Evolutionary conservation across 2,329 filamentous ascomycete genomes (phyloP).

Genomic region (Claviceps arundinis): DNA sequence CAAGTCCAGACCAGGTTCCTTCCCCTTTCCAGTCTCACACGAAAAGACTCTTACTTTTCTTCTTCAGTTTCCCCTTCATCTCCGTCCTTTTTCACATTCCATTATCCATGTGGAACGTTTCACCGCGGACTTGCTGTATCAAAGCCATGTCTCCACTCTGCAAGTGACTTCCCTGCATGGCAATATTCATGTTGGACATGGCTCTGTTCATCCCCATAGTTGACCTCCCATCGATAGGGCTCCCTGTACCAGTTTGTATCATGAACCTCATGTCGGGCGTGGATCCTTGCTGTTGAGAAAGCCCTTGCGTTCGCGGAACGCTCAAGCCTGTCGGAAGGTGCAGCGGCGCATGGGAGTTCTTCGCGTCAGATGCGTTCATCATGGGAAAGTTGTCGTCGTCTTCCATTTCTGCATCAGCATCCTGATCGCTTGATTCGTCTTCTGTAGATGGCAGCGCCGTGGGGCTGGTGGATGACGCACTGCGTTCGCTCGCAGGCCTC

Average conservation of each 20-base stretch:
- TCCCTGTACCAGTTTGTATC: constrained; percentile 27
- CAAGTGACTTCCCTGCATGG: constrained; percentile 25
- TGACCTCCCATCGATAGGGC: constrained; percentile 19
- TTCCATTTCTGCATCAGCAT: constrained; percentile 40
- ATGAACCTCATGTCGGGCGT: constrained; percentile 26
- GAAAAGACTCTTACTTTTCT: not conserved
- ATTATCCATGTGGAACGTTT: constrained; percentile 39
- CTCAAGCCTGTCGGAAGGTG: constrained; percentile 30
- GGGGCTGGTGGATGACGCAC: constrained; percentile 18
- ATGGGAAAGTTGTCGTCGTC: constrained; percentile 43
- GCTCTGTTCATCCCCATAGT: constrained; percentile 29
- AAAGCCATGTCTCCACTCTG: constrained; percentile 31
- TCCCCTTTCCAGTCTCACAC: not conserved
- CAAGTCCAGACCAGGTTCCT: not conserved
- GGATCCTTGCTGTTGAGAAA: constrained; percentile 19
- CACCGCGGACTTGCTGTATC: constrained; percentile 32
- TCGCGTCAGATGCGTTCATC: constrained; percentile 28
- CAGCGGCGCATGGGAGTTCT: constrained; percentile 22
- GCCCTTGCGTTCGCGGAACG: constrained; percentile 26
- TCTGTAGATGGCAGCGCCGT: constrained; percentile 28
- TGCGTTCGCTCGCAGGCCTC: constrained; percentile 21
- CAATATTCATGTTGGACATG: constrained; percentile 32
- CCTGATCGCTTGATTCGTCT: constrained; percentile 21
- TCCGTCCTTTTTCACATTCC: not conserved
- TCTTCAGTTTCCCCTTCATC: not conserved